Evolutionary conservation across 2,329 filamentous ascomycete genomes (phyloP).

Genomic region (Exophiala phaeomuriformis): DNA sequence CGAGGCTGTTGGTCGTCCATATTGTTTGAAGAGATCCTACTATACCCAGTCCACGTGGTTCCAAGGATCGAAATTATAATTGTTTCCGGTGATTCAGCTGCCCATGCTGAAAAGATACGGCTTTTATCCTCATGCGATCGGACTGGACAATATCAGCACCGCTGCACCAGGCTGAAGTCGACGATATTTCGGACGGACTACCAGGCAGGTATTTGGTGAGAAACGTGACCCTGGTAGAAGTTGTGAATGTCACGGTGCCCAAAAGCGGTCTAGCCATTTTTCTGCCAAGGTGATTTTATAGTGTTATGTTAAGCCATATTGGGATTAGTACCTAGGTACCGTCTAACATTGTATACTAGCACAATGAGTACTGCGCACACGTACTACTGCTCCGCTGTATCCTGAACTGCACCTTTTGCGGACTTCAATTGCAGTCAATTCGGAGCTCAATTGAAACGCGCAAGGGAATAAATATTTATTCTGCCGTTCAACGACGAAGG

Average conservation of each 20-base stretch:
- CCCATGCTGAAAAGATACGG: too few relatives aligned
- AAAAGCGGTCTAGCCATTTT: slow-evolving; percentile 6
- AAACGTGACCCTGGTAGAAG: too few relatives aligned
- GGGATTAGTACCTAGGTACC: too few relatives aligned
- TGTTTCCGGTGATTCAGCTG: too few relatives aligned
- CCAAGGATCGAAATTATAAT: neutral
- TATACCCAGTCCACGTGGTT: neutral
- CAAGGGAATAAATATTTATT: slow-evolving; percentile 4
- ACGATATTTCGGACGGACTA: too few relatives aligned
- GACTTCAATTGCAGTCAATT: neutral
- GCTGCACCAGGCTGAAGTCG: too few relatives aligned
- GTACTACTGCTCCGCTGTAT: neutral
- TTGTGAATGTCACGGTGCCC: neutral
- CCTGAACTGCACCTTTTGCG: neutral
- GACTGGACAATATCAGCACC: too few relatives aligned
- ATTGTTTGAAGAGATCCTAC: neutral
- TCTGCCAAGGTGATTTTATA: neutral
- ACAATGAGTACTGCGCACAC: neutral
- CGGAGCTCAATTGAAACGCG: slow-evolving; percentile 6
- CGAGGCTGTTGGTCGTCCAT: slow-evolving; percentile 35
- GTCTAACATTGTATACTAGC: neutral
- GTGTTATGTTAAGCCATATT: too few relatives aligned
- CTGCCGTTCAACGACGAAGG: neutral
- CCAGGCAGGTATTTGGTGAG: too few relatives aligned
- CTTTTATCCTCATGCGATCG: too few relatives aligned